Conservation (phyloP, 129 eudicot genomes). For the Glebionis coronaria region DNA sequence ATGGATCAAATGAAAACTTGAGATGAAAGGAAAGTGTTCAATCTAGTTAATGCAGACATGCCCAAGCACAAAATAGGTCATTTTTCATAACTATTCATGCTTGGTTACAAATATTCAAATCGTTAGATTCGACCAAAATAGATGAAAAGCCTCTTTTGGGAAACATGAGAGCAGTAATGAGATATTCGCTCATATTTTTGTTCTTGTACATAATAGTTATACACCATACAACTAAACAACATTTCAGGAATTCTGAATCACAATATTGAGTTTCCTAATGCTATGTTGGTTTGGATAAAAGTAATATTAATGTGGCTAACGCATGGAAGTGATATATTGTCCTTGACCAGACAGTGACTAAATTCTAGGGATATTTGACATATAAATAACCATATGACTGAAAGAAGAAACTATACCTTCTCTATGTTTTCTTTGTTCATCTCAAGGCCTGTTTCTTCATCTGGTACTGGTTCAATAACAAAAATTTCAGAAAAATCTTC, state of each 20-base stretch:
- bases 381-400: not conserved
- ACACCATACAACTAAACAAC: not conserved
- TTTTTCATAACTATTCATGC: not conserved
- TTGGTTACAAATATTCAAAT: not conserved
- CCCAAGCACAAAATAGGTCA: not conserved
- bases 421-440: slow-evolving; percentile 87
- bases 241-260: slow-evolving; percentile 2
- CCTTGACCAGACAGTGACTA: too few relatives aligned
- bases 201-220: not conserved
- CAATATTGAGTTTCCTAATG: not conserved
- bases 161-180: not conserved
- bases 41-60: not conserved
- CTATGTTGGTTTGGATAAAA: not conserved
- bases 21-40: not conserved
- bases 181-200: not conserved
- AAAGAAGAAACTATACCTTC: slow-evolving; percentile 46
- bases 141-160: not conserved
- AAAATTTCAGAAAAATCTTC: slow-evolving; percentile 84
- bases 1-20: not conserved
- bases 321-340: not conserved
- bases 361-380: not conserved
- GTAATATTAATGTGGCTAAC: not conserved
- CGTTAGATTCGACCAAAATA: not conserved
- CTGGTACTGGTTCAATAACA: slow-evolving; percentile 73
- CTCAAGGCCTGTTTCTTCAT: slow-evolving; percentile 92